These are phyloP conservation scores for Saprolegnia diclina DNA, from an alignment of 352 stramenopile species.

Conservation along the genomic window DNA sequence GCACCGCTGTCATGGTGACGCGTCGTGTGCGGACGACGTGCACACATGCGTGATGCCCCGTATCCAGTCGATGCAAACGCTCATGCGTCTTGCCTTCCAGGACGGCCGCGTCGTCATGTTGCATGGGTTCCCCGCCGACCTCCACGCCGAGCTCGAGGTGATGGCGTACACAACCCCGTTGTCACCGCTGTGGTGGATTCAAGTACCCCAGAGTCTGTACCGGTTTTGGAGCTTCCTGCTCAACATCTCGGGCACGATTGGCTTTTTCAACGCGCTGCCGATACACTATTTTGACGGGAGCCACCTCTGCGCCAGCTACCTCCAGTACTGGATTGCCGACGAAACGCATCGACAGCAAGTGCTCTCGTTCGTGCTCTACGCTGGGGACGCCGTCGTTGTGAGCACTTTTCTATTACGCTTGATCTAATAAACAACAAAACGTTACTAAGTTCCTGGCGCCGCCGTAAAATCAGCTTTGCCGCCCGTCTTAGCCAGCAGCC, in stretches of 20 bases:
- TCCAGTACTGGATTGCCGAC: slow-evolving; percentile 15
- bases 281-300: slow-evolving; percentile 27
- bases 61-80: background rate
- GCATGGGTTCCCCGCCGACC: slow-evolving; percentile 19
- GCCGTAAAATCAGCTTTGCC: slow-evolving; percentile 78
- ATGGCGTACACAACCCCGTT: slow-evolving; percentile 9
- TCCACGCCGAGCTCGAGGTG: slow-evolving; percentile 21
- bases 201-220: slow-evolving; percentile 16
- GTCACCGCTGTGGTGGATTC: slow-evolving; percentile 11
- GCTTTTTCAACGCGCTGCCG: slow-evolving; percentile 22
- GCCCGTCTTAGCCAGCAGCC: slow-evolving; percentile 87
- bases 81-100: slow-evolving; percentile 16
- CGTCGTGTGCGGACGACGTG: background rate
- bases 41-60: background rate
- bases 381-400: slow-evolving; percentile 12
- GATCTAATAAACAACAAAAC: background rate
- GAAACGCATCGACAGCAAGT: background rate
- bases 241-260: slow-evolving; percentile 22
- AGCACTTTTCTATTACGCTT: slow-evolving; percentile 13
- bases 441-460: background rate
- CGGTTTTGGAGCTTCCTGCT: slow-evolving; percentile 24
- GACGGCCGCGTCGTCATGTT: slow-evolving; percentile 10
- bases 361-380: slow-evolving; percentile 1
- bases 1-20: background rate
- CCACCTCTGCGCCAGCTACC: slow-evolving; percentile 23